These are phyloP conservation scores for Backusella liffmaniae DNA, from an alignment of 192 early-diverging fungal species.

Conservation along the genomic window DNA sequence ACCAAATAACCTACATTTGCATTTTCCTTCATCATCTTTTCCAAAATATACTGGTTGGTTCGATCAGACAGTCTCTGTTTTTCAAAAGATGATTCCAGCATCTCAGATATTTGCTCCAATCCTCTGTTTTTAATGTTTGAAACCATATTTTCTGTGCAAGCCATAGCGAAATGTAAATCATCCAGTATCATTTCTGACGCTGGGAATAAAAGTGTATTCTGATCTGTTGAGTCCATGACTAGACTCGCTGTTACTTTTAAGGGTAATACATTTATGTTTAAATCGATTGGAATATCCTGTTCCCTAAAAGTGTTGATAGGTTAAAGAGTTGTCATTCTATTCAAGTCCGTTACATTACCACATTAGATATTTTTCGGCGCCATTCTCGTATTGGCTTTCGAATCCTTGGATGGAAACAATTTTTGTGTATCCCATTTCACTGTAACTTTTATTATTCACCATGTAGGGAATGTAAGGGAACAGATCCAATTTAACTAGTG, in stretches of 20 bases:
- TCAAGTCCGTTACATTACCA: neutral
- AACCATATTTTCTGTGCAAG: neutral
- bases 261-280: neutral
- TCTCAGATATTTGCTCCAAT: neutral
- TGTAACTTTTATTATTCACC: neutral
- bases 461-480: neutral
- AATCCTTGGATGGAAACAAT: neutral
- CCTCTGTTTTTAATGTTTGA: neutral
- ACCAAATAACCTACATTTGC: neutral
- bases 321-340: neutral
- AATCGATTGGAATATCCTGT: slow-evolving; percentile 1
- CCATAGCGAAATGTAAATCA: slow-evolving; percentile 3
- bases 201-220: neutral
- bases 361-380: neutral
- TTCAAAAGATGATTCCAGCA: neutral
- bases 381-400: slow-evolving; percentile 2
- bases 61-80: neutral
- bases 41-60: neutral
- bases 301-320: neutral
- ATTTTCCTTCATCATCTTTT: neutral
- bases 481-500: neutral
- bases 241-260: neutral
- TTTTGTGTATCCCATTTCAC: neutral
- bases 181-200: slow-evolving; percentile 1
- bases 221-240: neutral